These are phyloP conservation scores for Tylopilus subfusipes DNA, from an alignment of 768 basidiomycete species.

Conservation along the genomic window DNA sequence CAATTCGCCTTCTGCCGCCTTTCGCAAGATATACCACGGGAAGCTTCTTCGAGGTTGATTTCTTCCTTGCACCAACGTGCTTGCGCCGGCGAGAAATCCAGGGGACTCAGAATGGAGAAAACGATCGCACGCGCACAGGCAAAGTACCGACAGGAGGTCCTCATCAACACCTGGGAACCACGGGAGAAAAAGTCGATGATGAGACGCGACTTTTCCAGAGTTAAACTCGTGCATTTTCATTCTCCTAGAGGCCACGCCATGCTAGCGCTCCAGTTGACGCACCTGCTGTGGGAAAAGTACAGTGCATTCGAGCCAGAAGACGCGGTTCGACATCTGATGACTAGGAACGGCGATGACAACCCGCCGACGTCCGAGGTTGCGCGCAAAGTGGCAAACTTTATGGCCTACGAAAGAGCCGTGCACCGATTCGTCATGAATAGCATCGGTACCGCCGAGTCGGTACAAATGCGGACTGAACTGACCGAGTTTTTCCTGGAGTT, in stretches of 20 bases:
- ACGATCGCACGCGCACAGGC: conserved; percentile 23
- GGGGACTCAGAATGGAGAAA: conserved; percentile 26
- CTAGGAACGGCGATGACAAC: conserved; percentile 25
- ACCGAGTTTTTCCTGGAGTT: conserved; percentile 46
- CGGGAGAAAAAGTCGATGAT: conserved; percentile 29
- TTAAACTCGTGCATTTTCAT: conserved; percentile 36
- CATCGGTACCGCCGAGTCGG: conserved; percentile 24
- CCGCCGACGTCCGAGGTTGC: conserved; percentile 29
- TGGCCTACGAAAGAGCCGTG: conserved; percentile 36
- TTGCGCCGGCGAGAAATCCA: conserved; percentile 18
- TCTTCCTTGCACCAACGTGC: conserved; percentile 30
- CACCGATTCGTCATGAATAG: conserved; percentile 42
- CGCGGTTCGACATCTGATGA: conserved; percentile 40
- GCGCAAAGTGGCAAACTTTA: conserved; percentile 28
- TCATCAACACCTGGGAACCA: conserved; percentile 26
- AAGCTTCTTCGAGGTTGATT: conserved; percentile 27
- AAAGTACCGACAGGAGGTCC: conserved; percentile 16
- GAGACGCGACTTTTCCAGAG: conserved; percentile 23
- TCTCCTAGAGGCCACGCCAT: conserved; percentile 37
- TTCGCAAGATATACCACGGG: conserved; percentile 27
- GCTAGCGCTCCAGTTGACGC: conserved; percentile 45
- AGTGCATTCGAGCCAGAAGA: conserved; percentile 41
- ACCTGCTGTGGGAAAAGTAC: conserved; percentile 37
- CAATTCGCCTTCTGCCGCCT: conserved; percentile 33
- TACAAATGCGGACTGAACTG: conserved; percentile 22